These are phyloP conservation scores for Talaromyces marneffei DNA, from an alignment of 2,329 filamentous ascomycete genomes.

Conservation along the genomic window DNA sequence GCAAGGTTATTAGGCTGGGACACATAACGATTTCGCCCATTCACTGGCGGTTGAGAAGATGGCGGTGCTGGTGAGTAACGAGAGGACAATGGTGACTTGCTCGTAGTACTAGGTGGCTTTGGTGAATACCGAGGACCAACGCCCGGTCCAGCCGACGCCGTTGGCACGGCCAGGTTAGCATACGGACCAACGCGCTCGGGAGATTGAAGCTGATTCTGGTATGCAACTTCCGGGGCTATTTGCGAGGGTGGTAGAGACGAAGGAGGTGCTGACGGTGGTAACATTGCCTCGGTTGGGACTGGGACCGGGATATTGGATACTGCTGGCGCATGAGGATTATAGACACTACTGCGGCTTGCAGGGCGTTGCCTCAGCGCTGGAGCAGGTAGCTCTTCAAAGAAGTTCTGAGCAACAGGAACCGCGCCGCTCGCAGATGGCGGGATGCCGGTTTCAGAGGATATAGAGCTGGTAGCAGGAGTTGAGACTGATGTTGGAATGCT, in stretches of 20 bases:
- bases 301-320: constrained; percentile 18
- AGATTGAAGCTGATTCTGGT: constrained; percentile 25
- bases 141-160: constrained; percentile 25
- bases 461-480: background rate
- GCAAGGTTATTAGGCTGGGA: constrained; percentile 41
- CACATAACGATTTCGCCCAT: constrained; percentile 34
- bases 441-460: constrained; percentile 23
- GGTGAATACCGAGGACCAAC: constrained; percentile 39
- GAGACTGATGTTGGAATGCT: constrained; percentile 47
- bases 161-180: constrained; percentile 23
- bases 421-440: constrained; percentile 17
- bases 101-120: constrained; percentile 29
- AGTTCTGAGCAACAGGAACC: constrained; percentile 43
- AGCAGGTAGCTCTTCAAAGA: constrained; percentile 70
- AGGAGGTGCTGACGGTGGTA: constrained; percentile 17
- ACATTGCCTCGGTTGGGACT: constrained; percentile 18
- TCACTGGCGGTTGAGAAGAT: constrained; percentile 21
- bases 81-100: constrained; percentile 33
- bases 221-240: constrained; percentile 9
- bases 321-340: constrained; percentile 32
- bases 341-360: constrained; percentile 37
- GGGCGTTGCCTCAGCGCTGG: constrained; percentile 57
- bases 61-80: constrained; percentile 45
- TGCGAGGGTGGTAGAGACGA: constrained; percentile 18
- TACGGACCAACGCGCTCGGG: constrained; percentile 32